These are phyloP conservation scores for Vitis hybrid DNA, from an alignment of 177 flowering plant species.

Conservation along the genomic window DNA sequence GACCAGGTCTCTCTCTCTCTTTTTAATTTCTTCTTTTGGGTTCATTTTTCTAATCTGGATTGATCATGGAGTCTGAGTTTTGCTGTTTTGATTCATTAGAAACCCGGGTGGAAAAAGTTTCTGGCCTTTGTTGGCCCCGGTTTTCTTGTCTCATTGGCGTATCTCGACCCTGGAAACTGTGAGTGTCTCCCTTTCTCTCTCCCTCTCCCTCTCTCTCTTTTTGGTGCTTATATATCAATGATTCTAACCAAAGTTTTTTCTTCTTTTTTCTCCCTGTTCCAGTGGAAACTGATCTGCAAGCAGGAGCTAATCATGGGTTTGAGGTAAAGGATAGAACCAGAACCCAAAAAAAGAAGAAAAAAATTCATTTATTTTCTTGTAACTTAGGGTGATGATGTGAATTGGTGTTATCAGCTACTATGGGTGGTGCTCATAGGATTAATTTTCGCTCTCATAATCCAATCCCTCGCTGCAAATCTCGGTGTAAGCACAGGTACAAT, in stretches of 20 bases:
- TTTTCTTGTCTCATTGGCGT: conserved; percentile 64
- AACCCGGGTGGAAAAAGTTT: conserved; percentile 62
- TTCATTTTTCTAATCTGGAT: no score
- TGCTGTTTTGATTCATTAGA: conserved; percentile 11
- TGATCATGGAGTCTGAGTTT: not conserved
- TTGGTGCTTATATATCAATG: not conserved
- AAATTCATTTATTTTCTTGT: not conserved
- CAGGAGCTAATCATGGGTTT: conserved; percentile 60
- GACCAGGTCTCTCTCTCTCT: conserved; percentile 13
- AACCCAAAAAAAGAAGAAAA: not conserved
- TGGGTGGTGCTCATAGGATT: conserved; percentile 89
- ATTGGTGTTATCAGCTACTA: conserved; percentile 39
- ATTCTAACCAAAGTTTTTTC: not conserved
- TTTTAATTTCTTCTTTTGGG: no score
- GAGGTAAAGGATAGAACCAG: conserved; percentile 22
- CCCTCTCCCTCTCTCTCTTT: not conserved
- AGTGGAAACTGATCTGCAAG: conserved; percentile 80
- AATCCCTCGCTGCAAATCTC: conserved; percentile 85
- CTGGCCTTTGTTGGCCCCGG: conserved; percentile 62
- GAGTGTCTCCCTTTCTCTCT: conserved; percentile 15
- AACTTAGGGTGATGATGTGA: not conserved
- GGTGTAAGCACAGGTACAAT: conserved; percentile 84
- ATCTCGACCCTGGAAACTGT: conserved; percentile 71
- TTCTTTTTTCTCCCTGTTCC: conserved; percentile 3
- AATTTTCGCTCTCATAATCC: conserved; percentile 83